Percentiles rank a stretch among this genome's conserved stretches.
Evolutionary conservation across 2,329 filamentous ascomycete species (phyloP).

Genomic region (Blumeriella jaapii): DNA sequence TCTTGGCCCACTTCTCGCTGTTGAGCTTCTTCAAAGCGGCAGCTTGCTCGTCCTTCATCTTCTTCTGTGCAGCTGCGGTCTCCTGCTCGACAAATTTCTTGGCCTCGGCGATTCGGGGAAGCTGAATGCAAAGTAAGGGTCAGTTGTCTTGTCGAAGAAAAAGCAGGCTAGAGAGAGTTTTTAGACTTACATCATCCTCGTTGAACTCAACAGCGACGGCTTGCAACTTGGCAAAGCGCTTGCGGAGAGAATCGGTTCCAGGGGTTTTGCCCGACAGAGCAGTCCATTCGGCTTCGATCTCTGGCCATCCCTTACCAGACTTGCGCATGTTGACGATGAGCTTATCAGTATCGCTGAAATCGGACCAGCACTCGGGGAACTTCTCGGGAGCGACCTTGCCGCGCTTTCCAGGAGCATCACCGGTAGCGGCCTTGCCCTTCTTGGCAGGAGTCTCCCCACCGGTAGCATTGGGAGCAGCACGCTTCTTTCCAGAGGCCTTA

Average conservation of each 20-base stretch:
- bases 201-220: slow-evolving; percentile 7
- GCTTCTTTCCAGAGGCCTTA: slow-evolving; percentile 7
- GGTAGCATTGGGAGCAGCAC: slow-evolving; percentile 3
- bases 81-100: slow-evolving; percentile 5
- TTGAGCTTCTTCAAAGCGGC: slow-evolving; percentile 5
- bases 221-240: slow-evolving; percentile 6
- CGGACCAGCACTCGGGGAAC: slow-evolving; percentile 6
- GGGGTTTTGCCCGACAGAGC: slow-evolving; percentile 1
- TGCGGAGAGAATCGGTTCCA: slow-evolving; percentile 7
- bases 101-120: slow-evolving; percentile 2
- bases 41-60: slow-evolving; percentile 1
- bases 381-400: neutral
- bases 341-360: slow-evolving; percentile 8
- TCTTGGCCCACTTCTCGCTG: slow-evolving; percentile 5
- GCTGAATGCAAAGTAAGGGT: slow-evolving; percentile 3
- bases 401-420: slow-evolving; percentile 3
- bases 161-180: neutral
- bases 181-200: slow-evolving; percentile 10
- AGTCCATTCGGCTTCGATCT: slow-evolving; percentile 8
- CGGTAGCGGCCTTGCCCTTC: slow-evolving; percentile 7
- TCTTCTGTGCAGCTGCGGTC: neutral
- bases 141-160: neutral
- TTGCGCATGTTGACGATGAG: slow-evolving; percentile 8
- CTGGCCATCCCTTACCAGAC: slow-evolving; percentile 3
- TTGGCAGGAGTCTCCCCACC: slow-evolving; percentile 5